phyloP scores from a whole-genome alignment of 1,284 basidiomycete species.

The Marasmius sp. region DNA sequence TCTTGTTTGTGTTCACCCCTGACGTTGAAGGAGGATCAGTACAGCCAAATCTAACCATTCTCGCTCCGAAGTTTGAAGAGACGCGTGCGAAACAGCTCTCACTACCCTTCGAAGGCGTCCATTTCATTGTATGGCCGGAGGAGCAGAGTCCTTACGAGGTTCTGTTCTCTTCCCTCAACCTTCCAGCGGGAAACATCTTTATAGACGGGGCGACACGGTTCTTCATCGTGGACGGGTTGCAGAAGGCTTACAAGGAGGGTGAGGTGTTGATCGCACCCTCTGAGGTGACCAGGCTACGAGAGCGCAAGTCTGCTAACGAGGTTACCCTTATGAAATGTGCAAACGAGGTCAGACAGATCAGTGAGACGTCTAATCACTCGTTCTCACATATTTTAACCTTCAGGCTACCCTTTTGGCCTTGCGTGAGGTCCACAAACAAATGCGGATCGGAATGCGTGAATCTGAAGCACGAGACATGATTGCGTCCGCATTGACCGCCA shows the following conservation, averaged over 20 bases:
- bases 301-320: constrained; percentile 74
- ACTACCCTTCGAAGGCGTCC: constrained; percentile 46
- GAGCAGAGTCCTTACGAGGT: constrained; percentile 66
- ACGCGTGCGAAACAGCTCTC: constrained; percentile 63
- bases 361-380: no score
- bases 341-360: constrained; percentile 60
- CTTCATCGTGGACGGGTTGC: constrained; percentile 63
- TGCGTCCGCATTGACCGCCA: constrained; percentile 49
- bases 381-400: background rate
- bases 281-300: constrained; percentile 62
- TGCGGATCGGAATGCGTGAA: constrained; percentile 76
- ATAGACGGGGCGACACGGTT: constrained; percentile 62
- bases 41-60: constrained; percentile 49
- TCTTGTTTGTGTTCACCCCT: constrained; percentile 68
- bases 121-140: constrained; percentile 75
- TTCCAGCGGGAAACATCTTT: constrained; percentile 42
- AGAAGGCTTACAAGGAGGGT: constrained; percentile 41
- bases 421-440: constrained; percentile 57
- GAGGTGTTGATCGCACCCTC: constrained; percentile 47
- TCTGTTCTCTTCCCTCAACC: constrained; percentile 45
- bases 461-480: constrained; percentile 64
- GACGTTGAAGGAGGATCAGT: constrained; percentile 27
- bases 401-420: constrained; percentile 79
- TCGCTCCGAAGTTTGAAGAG: constrained; percentile 80
- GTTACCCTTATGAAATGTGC: constrained; percentile 73